Evolutionary conservation across 768 basidiomycete species (phyloP).

Genomic region (Termitomyces sp.): DNA sequence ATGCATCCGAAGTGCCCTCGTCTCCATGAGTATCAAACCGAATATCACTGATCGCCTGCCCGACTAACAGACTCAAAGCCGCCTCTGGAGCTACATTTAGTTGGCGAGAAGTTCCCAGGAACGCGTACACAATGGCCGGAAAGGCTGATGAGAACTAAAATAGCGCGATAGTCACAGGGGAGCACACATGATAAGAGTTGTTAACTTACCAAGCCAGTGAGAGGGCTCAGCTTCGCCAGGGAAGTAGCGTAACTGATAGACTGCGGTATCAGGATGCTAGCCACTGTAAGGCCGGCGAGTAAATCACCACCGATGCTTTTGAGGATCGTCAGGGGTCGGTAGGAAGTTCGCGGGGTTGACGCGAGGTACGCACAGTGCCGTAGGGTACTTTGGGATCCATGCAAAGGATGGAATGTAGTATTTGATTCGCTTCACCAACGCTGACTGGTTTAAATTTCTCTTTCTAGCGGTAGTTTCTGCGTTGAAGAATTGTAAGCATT

Average conservation of each 20-base stretch:
- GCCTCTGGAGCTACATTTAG: constrained; percentile 89
- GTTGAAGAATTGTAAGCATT: background rate
- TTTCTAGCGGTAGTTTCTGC: background rate
- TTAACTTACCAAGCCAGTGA: constrained; percentile 72
- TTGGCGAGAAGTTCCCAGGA: constrained; percentile 83
- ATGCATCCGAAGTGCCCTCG: constrained; percentile 37
- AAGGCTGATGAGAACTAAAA: constrained; percentile 78
- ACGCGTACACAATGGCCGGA: constrained; percentile 83
- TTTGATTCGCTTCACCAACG: constrained; percentile 44
- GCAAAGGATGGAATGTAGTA: constrained; percentile 77
- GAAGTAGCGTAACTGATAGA: constrained; percentile 91
- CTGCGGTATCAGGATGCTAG: constrained; percentile 80
- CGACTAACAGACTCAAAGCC: constrained; percentile 80
- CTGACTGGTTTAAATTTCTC: constrained; percentile 23
- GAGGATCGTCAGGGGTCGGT: background rate
- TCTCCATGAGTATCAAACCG: constrained; percentile 46
- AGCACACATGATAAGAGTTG: background rate
- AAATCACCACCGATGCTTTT: constrained; percentile 52
- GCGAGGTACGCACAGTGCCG: constrained; percentile 49
- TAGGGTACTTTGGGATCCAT: constrained; percentile 79
- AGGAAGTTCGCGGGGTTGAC: background rate
- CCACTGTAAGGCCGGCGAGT: constrained; percentile 84
- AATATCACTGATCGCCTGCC: constrained; percentile 77
- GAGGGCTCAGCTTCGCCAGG: constrained; percentile 79
- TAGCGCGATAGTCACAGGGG: background rate